Conservation (phyloP, 1,139 yeast genomes). For the Pichia sp. region DNA sequence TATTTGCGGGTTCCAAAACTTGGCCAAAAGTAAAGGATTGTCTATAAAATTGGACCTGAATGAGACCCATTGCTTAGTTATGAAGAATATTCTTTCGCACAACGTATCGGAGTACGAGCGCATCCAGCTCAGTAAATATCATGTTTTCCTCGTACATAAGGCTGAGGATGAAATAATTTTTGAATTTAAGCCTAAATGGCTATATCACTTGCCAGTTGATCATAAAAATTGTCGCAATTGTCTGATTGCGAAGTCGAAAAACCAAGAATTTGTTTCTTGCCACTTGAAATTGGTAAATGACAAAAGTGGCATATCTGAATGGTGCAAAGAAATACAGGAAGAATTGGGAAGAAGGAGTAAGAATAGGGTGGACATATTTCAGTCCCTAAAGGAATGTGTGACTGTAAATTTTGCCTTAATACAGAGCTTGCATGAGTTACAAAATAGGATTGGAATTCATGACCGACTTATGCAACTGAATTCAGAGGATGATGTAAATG, state of each 20-base stretch:
- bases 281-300: slow-evolving; percentile 20
- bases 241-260: slow-evolving; percentile 19
- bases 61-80: slow-evolving; percentile 22
- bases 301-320: slow-evolving; percentile 12
- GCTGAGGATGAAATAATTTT: slow-evolving; percentile 15
- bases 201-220: slow-evolving; percentile 19
- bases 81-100: slow-evolving; percentile 24
- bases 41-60: slow-evolving; percentile 3
- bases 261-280: slow-evolving; percentile 21
- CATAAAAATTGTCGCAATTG: slow-evolving; percentile 30
- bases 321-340: slow-evolving; percentile 22
- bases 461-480: slow-evolving; percentile 28
- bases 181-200: slow-evolving; percentile 35
- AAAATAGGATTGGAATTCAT: slow-evolving; percentile 26
- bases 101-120: background rate
- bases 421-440: slow-evolving; percentile 20
- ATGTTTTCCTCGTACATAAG: slow-evolving; percentile 18
- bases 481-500: slow-evolving; percentile 41
- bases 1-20: background rate
- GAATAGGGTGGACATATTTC: background rate
- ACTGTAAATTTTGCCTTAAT: slow-evolving; percentile 13
- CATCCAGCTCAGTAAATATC: slow-evolving; percentile 25
- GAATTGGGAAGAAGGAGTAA: slow-evolving; percentile 5
- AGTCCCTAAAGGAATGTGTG: slow-evolving; percentile 8
- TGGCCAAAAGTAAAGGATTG: background rate